Base-by-base conservation (phyloP, 768 basidiomycete species). In the Pisolithus orientalis region DNA sequence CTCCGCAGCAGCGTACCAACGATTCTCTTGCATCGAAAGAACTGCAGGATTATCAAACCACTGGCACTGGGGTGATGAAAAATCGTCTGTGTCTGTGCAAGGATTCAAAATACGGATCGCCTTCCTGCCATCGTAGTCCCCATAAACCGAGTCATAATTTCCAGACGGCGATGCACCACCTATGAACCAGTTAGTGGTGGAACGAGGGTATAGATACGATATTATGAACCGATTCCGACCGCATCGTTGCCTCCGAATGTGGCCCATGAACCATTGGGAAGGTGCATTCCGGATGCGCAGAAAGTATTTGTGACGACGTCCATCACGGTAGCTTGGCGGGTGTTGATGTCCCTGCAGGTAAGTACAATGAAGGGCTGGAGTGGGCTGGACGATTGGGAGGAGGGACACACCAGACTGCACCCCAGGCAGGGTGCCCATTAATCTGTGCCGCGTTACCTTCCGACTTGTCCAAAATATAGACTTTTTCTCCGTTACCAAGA, bases 401-500 rank as follows among this genome's bases (percentile, higher is more conserved):
- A 21, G 21, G 14, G 28, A 55, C 69, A 16, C 42, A 84, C 84
- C 84, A 90, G 16, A 84, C 81, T 0, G 85, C 65, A 21, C 80
- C 89, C 81, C 85, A 87, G 1, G 85, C 85, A 10, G 90, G 75
- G 68, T 90, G 89, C 1, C 80, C 81, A 53, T 78, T 73, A 54
- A 92, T 75, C 58, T 75, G 69, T 4, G 79, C 78, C 3, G 75
- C 74, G 63, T 94, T 93, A 31, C 80, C 81, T 64, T 93, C 90
- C 1, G 84, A 82, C 72, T 96, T 96, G 74, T 96, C 93, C n/a
- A 94, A 71, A 21, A 94, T 87, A 69, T 94, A 94, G 32, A 94
- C 86, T 65, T 83, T 90, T 58, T 90, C 73, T 6, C 78, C 72
- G 56, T 85, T 88, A 31, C 88, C 90, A 48, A 93, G 70, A 66